Base-by-base conservation (phyloP, 2,329 filamentous ascomycete genomes). In the Ceratocystiopsis minuta region DNA sequence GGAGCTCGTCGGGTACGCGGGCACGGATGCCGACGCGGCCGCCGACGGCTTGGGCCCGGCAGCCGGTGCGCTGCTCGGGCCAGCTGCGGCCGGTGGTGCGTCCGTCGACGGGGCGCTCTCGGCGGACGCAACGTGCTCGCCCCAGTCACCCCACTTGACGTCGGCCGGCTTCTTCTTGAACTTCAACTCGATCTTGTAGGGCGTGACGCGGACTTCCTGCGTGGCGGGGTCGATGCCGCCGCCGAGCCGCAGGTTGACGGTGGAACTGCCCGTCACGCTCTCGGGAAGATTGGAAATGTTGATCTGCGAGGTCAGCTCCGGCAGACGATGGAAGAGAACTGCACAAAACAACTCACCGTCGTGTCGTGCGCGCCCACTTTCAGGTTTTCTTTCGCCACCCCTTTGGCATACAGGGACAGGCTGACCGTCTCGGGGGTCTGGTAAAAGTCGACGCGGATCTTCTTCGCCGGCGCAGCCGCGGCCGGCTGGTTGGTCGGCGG, bases 1-100 rank as follows among this genome's bases (percentile, higher is more conserved):
- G 13, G 88, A 90, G 1, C 87, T 95, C 0, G 86, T 88, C 1
- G 90, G 88, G 55, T 96, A 95, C 0, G 67, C 60, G 0, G 80
- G 81, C 20, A 43, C 10, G 33, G 18, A 16, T 16, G 38, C 5
- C 11, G 24, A 35, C 16, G 20, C 14, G 14, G 18, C 35, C 13
- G 38, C 6, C 13, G 35, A 5, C 3, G 36, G 11, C 13, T 16
- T 18, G 5, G 40, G 4, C 1, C 4, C 20, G 20, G n/a, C n/a
- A n/a, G 20, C 20, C 20, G 20, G 4, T 20, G 20, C 20, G n/a
- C n/a, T n/a, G n/a, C n/a, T n/a, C n/a, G n/a, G n/a, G n/a, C n/a
- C n/a, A n/a, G 34, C 24, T 4, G 43, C 2, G 6, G 40, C 9
- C 7, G 35, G 16, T 6, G 44, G 12, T 16, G 39, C 6, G n/a